Conservation (phyloP, 306 rosid species). For the Lathyrus tuberosus region DNA sequence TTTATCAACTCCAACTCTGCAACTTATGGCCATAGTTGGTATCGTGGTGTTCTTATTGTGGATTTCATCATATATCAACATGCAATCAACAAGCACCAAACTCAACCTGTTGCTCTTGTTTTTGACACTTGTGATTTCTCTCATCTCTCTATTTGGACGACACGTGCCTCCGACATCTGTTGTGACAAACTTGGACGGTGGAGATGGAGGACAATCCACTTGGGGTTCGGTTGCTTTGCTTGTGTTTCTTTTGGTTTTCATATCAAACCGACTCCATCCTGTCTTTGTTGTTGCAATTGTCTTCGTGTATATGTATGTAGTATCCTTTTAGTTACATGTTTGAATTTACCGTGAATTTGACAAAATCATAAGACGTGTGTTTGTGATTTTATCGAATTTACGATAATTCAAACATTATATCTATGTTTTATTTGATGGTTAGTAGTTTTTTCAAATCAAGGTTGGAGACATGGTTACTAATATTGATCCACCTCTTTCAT, state of each 20-base stretch:
- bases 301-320: constrained; percentile 11
- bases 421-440: neutral
- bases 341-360: neutral
- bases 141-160: constrained; percentile 26
- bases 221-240: constrained; percentile 20
- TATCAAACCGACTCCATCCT: constrained; percentile 35
- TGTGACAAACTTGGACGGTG: neutral
- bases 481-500: neutral
- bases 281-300: constrained; percentile 34
- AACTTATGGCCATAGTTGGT: constrained; percentile 53
- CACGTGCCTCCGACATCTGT: neutral
- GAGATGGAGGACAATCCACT: constrained; percentile 17
- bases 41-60: constrained; percentile 45
- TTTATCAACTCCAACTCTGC: constrained; percentile 51
- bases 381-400: neutral
- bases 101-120: constrained; percentile 37
- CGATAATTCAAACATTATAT: too few species aligned
- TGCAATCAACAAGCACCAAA: constrained; percentile 27
- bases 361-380: neutral
- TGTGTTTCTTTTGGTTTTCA: constrained; percentile 33
- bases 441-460: neutral
- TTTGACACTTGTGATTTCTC: constrained; percentile 29
- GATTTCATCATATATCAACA: constrained; percentile 35
- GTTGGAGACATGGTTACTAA: neutral
- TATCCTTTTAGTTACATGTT: neutral